Conservation (phyloP, 163 green algal species). For the Scenedesmus sp. region DNA sequence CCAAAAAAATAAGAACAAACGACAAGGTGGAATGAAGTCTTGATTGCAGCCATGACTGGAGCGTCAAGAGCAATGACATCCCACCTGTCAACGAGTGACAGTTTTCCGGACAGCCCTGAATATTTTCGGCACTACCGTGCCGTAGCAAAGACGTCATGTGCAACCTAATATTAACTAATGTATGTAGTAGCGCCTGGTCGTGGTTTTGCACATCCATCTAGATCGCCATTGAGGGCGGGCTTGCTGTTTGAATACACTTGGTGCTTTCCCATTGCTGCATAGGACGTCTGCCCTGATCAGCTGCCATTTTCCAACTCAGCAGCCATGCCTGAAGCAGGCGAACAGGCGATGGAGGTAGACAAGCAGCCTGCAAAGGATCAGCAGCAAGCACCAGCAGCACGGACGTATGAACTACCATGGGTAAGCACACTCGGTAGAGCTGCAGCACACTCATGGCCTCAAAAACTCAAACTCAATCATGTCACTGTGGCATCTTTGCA, state of each 20-base stretch:
- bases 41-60: not conserved
- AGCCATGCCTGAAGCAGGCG: not conserved
- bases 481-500: not conserved
- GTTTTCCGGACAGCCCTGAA: not conserved
- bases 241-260: not conserved
- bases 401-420: slow-evolving; percentile 28
- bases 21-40: too few species aligned
- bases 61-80: not conserved
- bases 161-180: too few species aligned
- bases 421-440: not conserved
- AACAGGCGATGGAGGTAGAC: slow-evolving; percentile 19
- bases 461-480: not conserved
- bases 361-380: slow-evolving; percentile 10
- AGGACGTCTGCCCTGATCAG: not conserved
- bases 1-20: too few species aligned
- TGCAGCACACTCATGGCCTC: not conserved
- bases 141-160: too few species aligned
- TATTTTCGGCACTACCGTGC: too few species aligned
- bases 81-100: not conserved
- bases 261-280: not conserved
- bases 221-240: not conserved
- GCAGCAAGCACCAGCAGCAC: slow-evolving; percentile 18
- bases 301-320: not conserved
- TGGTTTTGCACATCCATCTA: not conserved
- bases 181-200: not conserved